Base-by-base conservation (phyloP, 805 yeast species). In the Saturnispora sanitii region DNA sequence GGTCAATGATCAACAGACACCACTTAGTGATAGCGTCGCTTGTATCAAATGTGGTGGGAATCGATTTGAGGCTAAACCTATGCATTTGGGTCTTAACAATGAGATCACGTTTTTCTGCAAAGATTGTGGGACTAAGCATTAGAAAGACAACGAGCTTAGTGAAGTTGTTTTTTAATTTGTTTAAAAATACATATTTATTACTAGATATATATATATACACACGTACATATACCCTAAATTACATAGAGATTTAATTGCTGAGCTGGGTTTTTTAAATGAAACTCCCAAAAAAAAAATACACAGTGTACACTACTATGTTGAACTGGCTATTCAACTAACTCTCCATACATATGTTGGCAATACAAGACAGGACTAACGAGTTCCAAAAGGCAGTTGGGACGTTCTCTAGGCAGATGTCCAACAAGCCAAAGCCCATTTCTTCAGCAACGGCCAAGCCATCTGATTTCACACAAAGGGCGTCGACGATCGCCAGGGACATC, bases 301-400 rank as follows among this genome's bases (percentile, higher is more conserved):
- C n/a, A n/a, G n/a, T n/a, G n/a, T n/a, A n/a, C n/a, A n/a, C n/a
- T n/a, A n/a, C n/a, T n/a, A n/a, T n/a, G n/a, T n/a, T n/a, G n/a
- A n/a, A n/a, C n/a, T n/a, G n/a, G n/a, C n/a, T n/a, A n/a, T n/a
- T n/a, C n/a, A n/a, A n/a, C n/a, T n/a, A n/a, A n/a, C n/a, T 8
- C 18, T 18, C 30, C n/a, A 15, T 22, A 7, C 21, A 16, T 12
- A 42, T n/a, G 17, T 52, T 56, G 58, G 54, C 53, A 26, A 67
- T 77, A 31, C 90, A 82, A 56, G 94, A 90, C 62, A 70, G 98
- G 50, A 90, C 97, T 7, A 70, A 75, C 46, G 97, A 90, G 68
- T 90, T 90, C 66, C 90, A 87, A 50, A 88, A 87, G 55, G 86
- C 95, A 56, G 96, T 90, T 23, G 63, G 77, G 35, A 75, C 88